phyloP scores from a whole-genome alignment of 768 basidiomycete genomes.

The Calocera viscosa region DNA sequence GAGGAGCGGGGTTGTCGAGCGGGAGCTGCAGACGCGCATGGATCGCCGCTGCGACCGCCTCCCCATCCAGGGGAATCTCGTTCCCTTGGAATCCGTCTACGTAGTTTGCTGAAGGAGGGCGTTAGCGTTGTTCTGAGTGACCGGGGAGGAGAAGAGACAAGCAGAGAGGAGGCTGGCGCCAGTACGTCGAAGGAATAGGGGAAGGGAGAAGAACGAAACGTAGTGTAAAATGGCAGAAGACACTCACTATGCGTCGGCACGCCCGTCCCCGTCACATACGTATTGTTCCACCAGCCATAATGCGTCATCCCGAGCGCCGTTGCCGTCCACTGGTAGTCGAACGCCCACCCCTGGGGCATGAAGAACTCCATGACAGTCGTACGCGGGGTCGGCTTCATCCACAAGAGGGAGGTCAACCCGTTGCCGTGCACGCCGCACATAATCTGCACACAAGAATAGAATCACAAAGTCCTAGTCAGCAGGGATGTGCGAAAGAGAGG shows the following conservation, averaged over 20 bases:
- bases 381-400: conserved; percentile 78
- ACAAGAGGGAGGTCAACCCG: conserved; percentile 72
- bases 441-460: conserved; percentile 40
- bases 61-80: conserved; percentile 69
- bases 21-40: neutral
- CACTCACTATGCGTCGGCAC: neutral
- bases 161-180: neutral
- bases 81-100: conserved; percentile 82
- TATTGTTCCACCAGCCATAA: conserved; percentile 22
- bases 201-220: neutral
- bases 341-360: conserved; percentile 69
- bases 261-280: neutral
- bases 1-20: neutral
- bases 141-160: neutral
- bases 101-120: conserved; percentile 32
- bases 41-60: conserved; percentile 38
- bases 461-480: no score
- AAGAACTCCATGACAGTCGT: conserved; percentile 91
- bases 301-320: conserved; percentile 64
- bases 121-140: neutral
- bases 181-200: neutral
- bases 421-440: conserved; percentile 94
- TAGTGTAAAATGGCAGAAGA: neutral
- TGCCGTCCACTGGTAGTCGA: conserved; percentile 72
- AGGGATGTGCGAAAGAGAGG: no score